Percentiles rank a stretch among this genome's conserved stretches.
Evolutionary conservation across 1,284 basidiomycete genomes (phyloP).

Genomic region (Ganoderma lucidum): DNA sequence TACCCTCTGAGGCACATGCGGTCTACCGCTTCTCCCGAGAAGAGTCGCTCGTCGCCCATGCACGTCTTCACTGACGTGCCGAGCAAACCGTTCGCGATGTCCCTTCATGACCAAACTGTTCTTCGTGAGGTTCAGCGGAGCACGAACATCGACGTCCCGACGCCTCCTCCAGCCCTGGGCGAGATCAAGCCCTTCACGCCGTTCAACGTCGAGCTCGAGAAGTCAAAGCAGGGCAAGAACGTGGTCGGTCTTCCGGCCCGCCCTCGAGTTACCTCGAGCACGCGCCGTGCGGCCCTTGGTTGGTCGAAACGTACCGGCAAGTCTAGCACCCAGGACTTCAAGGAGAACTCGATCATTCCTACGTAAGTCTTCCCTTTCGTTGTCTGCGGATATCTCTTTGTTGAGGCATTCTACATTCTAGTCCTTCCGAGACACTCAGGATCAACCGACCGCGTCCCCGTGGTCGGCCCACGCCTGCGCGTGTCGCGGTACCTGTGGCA

Average conservation of each 20-base stretch:
- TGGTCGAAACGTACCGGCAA: slow-evolving; percentile 64
- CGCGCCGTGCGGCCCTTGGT: slow-evolving; percentile 63
- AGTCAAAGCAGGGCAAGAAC: slow-evolving; percentile 36
- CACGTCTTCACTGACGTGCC: slow-evolving; percentile 29
- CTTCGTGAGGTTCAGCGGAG: slow-evolving; percentile 46
- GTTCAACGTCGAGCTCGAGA: slow-evolving; percentile 41
- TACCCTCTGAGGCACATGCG: slow-evolving; percentile 65
- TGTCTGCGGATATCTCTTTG: background rate
- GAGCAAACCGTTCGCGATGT: slow-evolving; percentile 29
- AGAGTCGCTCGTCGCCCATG: slow-evolving; percentile 38
- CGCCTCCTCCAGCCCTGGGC: slow-evolving; percentile 48
- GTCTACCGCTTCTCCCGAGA: slow-evolving; percentile 52
- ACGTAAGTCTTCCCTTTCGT: slow-evolving; percentile 54
- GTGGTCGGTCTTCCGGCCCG: slow-evolving; percentile 49
- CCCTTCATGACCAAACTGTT: slow-evolving; percentile 26
- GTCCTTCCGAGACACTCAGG: slow-evolving; percentile 66
- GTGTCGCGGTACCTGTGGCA: slow-evolving; percentile 34
- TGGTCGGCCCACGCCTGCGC: slow-evolving; percentile 59
- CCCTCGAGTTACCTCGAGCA: slow-evolving; percentile 60
- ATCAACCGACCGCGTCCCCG: slow-evolving; percentile 73
- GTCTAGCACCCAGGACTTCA: slow-evolving; percentile 41
- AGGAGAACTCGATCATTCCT: slow-evolving; percentile 59
- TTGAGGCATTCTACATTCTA: slow-evolving; percentile 37
- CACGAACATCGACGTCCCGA: slow-evolving; percentile 41
- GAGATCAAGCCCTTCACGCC: slow-evolving; percentile 54